phyloP scores from a whole-genome alignment of 2,329 filamentous ascomycete genomes.

The Curvularia eragrostidis region DNA sequence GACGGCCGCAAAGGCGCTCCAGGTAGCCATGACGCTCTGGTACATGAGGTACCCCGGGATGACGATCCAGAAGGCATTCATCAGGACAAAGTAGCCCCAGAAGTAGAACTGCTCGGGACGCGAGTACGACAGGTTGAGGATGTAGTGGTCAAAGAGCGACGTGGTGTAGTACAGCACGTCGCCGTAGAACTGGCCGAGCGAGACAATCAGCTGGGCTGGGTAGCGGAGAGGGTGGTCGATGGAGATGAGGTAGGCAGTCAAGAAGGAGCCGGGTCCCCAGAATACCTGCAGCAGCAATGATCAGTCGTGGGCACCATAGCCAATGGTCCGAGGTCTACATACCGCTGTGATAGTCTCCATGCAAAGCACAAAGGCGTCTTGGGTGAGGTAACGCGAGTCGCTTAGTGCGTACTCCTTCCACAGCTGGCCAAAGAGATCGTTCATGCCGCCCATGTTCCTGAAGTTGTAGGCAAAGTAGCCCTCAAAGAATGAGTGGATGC shows the following conservation, averaged over 20 bases:
- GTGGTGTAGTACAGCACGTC: slow-evolving; percentile 70
- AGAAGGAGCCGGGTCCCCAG: slow-evolving; percentile 68
- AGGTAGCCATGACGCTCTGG: slow-evolving; percentile 43
- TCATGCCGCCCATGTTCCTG: slow-evolving; percentile 67
- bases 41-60: slow-evolving; percentile 56
- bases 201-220: slow-evolving; percentile 66
- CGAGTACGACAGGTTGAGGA: slow-evolving; percentile 62
- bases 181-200: slow-evolving; percentile 69
- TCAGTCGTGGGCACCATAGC: slow-evolving; percentile 5
- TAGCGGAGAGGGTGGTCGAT: slow-evolving; percentile 63
- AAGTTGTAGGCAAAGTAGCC: slow-evolving; percentile 81
- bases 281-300: slow-evolving; percentile 53
- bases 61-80: slow-evolving; percentile 72
- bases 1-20: slow-evolving; percentile 46
- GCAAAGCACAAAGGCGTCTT: slow-evolving; percentile 80
- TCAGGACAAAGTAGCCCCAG: slow-evolving; percentile 70
- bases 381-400: slow-evolving; percentile 84
- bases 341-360: slow-evolving; percentile 84
- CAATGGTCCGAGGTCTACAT: slow-evolving; percentile 40
- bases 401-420: slow-evolving; percentile 94
- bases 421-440: slow-evolving; percentile 79
- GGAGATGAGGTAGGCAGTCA: slow-evolving; percentile 63
- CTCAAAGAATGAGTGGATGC: slow-evolving; percentile 82
- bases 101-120: slow-evolving; percentile 69
- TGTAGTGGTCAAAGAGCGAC: slow-evolving; percentile 65